Evolutionary conservation across 257 asterid species (phyloP).

Genomic region (Paraleonurus japonicus): DNA sequence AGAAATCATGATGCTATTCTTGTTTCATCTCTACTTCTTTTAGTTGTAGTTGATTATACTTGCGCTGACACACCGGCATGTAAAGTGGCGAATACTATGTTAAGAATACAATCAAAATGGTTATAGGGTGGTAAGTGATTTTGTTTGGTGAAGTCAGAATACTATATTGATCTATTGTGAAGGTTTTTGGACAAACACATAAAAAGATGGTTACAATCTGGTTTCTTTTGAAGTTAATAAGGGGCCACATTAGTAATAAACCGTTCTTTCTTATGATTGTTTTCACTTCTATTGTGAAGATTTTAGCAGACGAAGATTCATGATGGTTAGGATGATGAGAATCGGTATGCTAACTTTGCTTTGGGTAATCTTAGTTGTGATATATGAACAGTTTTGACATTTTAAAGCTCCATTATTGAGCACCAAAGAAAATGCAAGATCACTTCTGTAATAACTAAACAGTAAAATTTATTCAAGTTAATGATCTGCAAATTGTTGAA

Average conservation of each 20-base stretch:
- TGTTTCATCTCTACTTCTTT: constrained; percentile 2
- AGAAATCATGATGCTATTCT: neutral
- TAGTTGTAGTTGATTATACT: constrained; percentile 9
- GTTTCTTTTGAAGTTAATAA: neutral
- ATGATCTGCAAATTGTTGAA: neutral
- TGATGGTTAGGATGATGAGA: neutral
- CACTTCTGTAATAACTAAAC: neutral
- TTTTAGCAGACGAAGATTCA: neutral
- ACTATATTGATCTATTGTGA: neutral
- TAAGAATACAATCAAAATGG: neutral
- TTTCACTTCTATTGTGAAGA: neutral
- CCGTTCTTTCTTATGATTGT: neutral
- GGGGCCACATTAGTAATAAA: neutral
- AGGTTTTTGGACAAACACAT: neutral
- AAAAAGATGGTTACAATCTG: neutral
- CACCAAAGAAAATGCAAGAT: constrained; percentile 4
- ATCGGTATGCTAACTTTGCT: neutral
- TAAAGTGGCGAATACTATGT: neutral
- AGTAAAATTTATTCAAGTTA: neutral
- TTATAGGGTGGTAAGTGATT: neutral
- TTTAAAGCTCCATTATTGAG: constrained; percentile 1
- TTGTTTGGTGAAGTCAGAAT: neutral
- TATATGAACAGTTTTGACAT: neutral
- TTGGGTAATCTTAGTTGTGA: neutral
- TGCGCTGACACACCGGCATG: neutral